A percentile compares a stretch with the other conserved stretches of the same genome.
Evolutionary conservation across 805 yeast genomes (phyloP).

Genomic region (Torulaspora microellipsoides): DNA sequence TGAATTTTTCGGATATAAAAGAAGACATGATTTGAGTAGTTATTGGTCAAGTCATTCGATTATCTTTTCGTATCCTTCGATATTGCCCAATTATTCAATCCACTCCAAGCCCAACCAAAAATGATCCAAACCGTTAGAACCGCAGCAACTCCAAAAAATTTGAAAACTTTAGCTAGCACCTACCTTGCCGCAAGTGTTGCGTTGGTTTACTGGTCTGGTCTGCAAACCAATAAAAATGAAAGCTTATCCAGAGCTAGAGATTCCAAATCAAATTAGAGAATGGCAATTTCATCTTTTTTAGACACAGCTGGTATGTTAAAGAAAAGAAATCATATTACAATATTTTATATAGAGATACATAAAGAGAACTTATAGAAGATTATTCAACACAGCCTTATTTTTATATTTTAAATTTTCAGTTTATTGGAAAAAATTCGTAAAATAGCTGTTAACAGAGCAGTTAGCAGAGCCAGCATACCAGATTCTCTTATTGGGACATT

Average conservation of each 20-base stretch:
- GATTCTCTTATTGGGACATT: too few species aligned
- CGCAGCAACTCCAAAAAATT: constrained; percentile 17
- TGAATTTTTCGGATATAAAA: not conserved
- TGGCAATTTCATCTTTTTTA: too few species aligned
- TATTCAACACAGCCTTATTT: constrained; percentile 30
- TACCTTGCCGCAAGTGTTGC: constrained; percentile 16
- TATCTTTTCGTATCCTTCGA: too few species aligned
- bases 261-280: constrained; percentile 9
- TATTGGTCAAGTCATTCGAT: too few species aligned
- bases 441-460: too few species aligned
- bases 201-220: constrained; percentile 18
- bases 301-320: constrained; percentile 5
- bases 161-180: constrained; percentile 15
- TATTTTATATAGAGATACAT: too few species aligned
- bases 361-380: too few species aligned
- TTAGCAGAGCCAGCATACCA: too few species aligned
- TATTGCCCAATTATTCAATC: too few species aligned
- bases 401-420: not conserved
- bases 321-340: not conserved
- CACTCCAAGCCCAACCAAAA: too few species aligned
- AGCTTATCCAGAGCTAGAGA: constrained; percentile 12
- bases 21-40: not conserved
- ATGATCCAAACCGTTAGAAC: constrained; percentile 20
- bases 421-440: too few species aligned
- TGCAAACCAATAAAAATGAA: constrained; percentile 16